Percentiles rank a stretch among this genome's conserved stretches.
Evolutionary conservation across 768 basidiomycete genomes (phyloP).

Genomic region (Lactarius deliciosus): DNA sequence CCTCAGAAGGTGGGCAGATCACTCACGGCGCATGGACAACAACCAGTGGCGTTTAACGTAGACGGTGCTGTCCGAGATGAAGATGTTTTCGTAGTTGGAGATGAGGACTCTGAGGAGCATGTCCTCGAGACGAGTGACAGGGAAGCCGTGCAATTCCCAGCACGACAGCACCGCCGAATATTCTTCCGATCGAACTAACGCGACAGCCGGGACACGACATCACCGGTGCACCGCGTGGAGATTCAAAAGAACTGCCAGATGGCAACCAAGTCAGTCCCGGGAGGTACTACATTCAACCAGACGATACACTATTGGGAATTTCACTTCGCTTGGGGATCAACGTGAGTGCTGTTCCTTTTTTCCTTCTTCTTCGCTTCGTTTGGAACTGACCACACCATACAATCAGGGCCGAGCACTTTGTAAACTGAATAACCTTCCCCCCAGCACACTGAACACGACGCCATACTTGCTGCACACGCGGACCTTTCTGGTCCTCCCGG

Average conservation of each 20-base stretch:
- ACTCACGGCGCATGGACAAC: slow-evolving; percentile 12
- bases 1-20: slow-evolving; percentile 24
- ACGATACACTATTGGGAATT: slow-evolving; percentile 26
- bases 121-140: slow-evolving; percentile 15
- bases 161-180: not conserved
- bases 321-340: slow-evolving; percentile 40
- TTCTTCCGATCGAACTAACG: not conserved
- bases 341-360: slow-evolving; percentile 41
- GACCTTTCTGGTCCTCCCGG: slow-evolving; percentile 53
- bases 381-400: not conserved
- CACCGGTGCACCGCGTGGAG: not conserved
- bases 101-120: slow-evolving; percentile 49
- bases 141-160: not conserved
- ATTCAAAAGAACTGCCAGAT: not conserved
- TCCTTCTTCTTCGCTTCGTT: not conserved
- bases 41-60: slow-evolving; percentile 37
- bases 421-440: slow-evolving; percentile 62
- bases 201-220: not conserved
- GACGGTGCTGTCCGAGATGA: slow-evolving; percentile 60
- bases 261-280: not conserved
- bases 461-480: slow-evolving; percentile 77
- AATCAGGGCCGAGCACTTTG: slow-evolving; percentile 58
- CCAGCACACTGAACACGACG: slow-evolving; percentile 62
- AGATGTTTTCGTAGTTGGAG: slow-evolving; percentile 64
- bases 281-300: slow-evolving; percentile 27